Evolutionary conservation across 2,329 filamentous ascomycete genomes (phyloP).

Genomic region (Colletotrichum cuscutae): DNA sequence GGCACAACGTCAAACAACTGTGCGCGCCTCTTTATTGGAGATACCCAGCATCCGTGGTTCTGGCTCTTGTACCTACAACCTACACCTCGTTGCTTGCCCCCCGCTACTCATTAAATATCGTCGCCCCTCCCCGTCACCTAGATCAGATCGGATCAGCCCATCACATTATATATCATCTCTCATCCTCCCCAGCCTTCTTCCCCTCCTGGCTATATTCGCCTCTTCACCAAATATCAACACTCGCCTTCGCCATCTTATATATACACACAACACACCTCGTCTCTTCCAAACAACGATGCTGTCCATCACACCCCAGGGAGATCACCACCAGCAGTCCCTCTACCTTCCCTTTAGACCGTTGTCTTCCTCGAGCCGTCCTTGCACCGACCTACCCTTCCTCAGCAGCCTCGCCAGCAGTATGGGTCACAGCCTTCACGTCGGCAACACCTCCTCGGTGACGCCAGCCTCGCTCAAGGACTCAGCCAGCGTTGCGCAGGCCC

Average conservation of each 20-base stretch:
- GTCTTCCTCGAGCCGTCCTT: conserved; percentile 13
- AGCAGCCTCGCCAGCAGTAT: conserved; percentile 32
- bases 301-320: conserved; percentile 35
- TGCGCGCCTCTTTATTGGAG: conserved; percentile 32
- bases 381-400: conserved; percentile 30
- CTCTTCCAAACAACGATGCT: conserved; percentile 30
- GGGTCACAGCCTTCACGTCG: conserved; percentile 28
- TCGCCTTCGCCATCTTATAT: conserved; percentile 9
- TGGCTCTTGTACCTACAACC: conserved; percentile 15
- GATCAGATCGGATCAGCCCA: conserved; percentile 21
- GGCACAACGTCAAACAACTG: conserved; percentile 35
- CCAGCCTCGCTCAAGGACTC: conserved; percentile 27
- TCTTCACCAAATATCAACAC: conserved; percentile 28
- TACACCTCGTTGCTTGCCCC: conserved; percentile 14
- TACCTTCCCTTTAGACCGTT: conserved; percentile 31
- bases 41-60: conserved; percentile 12
- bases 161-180: conserved; percentile 34
- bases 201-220: conserved; percentile 1
- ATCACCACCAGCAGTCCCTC: conserved; percentile 32
- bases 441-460: conserved; percentile 38
- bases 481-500: conserved; percentile 69
- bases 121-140: conserved; percentile 18
- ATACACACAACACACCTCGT: neutral
- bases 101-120: conserved; percentile 22
- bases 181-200: conserved; percentile 22